Base-by-base conservation (phyloP, 768 basidiomycete genomes). In the Podaxis rugospora region DNA sequence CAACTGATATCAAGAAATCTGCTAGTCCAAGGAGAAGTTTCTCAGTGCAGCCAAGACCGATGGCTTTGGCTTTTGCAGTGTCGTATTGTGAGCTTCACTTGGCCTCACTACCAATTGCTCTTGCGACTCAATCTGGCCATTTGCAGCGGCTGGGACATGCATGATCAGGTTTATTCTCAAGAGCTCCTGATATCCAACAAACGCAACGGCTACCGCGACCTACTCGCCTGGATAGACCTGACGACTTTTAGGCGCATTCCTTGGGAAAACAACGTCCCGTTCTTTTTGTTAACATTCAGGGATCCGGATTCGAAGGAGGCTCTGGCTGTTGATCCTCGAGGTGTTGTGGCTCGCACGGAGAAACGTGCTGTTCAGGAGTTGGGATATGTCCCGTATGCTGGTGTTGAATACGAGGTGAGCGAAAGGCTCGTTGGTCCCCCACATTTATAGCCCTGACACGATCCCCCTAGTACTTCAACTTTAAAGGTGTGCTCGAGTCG, bases 31-130 rank as follows among this genome's bases (percentile, higher is more conserved):
- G 75, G 81, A 87, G 54, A 98, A 98, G 75, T 97, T 98, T 70
- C 69, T 97, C 36, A 86, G 86, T 52, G 89, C 92, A 0, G 90
- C 80, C 6, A 83, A 87, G 53, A 83, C 87, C 0, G 86, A 88
- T 63, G 93, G 93, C 0, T 96, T 97, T 70, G 93, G 93, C 4
- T 97, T 95, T 76, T 96, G 93, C 76, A 92, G 90, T 66, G 90
- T 95, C 51, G 85, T 95, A 59, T 98, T 95, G 92, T 91, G 62
- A 67, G 88, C 77, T 27, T 3, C 2, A 44, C 51, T 16, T 51
- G 13, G 11, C 25, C 21, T 49, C 9, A 3, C 6, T 14, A 10
- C 18, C 13, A 13, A 11, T 23, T 9, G 10, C 6, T 32, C 32
- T 49, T 27, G 47, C 0, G 14, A 21, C 47, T 49, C 25, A 49